Conservation (phyloP, 768 basidiomycete genomes). For the Mycena galopus region DNA sequence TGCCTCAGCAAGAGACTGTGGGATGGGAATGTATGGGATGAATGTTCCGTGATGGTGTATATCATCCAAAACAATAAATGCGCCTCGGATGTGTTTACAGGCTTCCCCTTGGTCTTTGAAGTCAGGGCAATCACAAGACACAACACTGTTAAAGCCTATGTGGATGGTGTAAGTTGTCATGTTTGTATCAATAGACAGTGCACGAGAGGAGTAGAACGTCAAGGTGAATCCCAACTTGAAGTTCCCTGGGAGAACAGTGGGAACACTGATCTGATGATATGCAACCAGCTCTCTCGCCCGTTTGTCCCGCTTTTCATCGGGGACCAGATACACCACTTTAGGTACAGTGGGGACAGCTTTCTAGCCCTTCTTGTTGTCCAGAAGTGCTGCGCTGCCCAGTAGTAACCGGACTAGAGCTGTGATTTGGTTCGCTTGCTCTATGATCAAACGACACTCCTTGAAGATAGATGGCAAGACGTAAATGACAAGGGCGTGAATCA, state of each 20-base stretch:
- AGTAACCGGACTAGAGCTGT: not conserved
- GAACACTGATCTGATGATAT: conserved; percentile 7
- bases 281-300: not conserved
- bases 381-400: conserved; percentile 1
- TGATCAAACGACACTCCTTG: not conserved
- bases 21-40: no score
- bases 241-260: not conserved
- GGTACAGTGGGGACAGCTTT: not conserved
- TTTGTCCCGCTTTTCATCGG: not conserved
- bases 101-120: no score
- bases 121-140: not conserved
- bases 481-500: conserved; percentile 35
- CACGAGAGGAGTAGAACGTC: conserved; percentile 18
- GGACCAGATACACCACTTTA: not conserved
- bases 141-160: conserved; percentile 11
- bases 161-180: conserved; percentile 8
- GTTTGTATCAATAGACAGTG: not conserved
- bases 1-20: no score
- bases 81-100: no score
- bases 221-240: not conserved
- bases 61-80: no score
- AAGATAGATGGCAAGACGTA: conserved; percentile 35
- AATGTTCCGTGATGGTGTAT: no score
- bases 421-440: not conserved
- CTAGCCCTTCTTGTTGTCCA: not conserved